Base-by-base conservation (phyloP, 306 rosid genomes). In the Lablab purpureus region DNA sequence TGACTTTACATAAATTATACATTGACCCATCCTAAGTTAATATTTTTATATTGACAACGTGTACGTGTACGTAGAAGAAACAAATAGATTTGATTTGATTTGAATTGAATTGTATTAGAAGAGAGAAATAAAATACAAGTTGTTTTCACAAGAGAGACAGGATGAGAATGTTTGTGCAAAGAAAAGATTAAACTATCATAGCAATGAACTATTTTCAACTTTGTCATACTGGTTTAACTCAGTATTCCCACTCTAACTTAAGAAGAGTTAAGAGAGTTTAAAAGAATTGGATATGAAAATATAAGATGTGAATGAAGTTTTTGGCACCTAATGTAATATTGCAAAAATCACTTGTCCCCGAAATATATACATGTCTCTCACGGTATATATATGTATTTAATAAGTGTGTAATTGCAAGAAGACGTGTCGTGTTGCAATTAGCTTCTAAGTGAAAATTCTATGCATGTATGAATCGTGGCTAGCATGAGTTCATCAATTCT, bases 371-470 rank as follows among this genome's bases (percentile, higher is more conserved):
- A 66, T 65, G 50, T 37, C 50, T 37, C 30, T 65, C 30, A 18
- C 28, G 47, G 49, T 64, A 17, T 62, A 0, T 59, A 8, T 56
- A 11, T 59, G 8, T 59, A 27, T 30, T 63, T 32, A 32, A 34
- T 63, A 34, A 6, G 47, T 13, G 22, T 9, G 18, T 66, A 66
- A 12, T 19, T 66, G 18, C n/a, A 40, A 65, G 6, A 66, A 40
- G n/a, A 66, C 51, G 71, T 66, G 71, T 40, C 71, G 32, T 37
- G 71, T 66, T 66, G 32, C 21, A 66, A 66, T 66, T 40, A 37
- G 47, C 12, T 21, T 63, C 2, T 21, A 40, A 2, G 51, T 19
- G 51, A 65, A 40, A 37, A 34, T 34, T 32, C 36, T 15, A 19
- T 10, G 9, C 70, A 34, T 64, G 49, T 36, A 18, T 37, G 70